These are phyloP conservation scores for Colletotrichum karsti DNA, from an alignment of 2,329 filamentous ascomycete species.

Conservation along the genomic window DNA sequence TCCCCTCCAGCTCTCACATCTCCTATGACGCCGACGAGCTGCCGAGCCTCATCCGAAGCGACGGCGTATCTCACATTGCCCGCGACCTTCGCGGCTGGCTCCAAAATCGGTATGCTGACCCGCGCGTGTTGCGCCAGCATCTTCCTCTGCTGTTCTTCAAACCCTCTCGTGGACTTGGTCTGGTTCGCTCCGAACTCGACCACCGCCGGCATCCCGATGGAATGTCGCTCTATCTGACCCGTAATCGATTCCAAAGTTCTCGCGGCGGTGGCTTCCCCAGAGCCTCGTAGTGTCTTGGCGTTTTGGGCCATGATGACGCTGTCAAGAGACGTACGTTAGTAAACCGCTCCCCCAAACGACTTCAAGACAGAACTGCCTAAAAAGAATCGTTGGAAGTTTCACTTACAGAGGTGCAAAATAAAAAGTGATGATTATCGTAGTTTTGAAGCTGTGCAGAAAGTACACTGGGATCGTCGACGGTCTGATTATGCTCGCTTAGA, in stretches of 20 bases:
- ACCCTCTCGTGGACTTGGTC: not conserved
- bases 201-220: not conserved
- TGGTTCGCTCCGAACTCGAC: not conserved
- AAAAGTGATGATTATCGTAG: not conserved
- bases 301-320: not conserved
- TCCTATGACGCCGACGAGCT: not conserved
- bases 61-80: not conserved
- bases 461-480: not conserved
- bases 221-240: not conserved
- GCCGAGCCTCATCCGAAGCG: not conserved
- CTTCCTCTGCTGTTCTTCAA: not conserved
- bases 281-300: not conserved
- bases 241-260: not conserved
- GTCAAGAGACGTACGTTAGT: not conserved
- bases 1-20: not conserved
- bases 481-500: not conserved
- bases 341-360: not conserved
- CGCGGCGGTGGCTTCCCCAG: not conserved
- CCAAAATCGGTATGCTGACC: not conserved
- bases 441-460: not conserved
- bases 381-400: not conserved
- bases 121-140: not conserved
- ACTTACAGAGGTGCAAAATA: not conserved
- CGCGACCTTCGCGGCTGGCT: not conserved
- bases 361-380: no score